Percentiles rank a stretch among this genome's conserved stretches.
These are phyloP conservation scores for Monosporozyma aquatica DNA, from an alignment of 805 yeast species.

Conservation along the genomic window DNA sequence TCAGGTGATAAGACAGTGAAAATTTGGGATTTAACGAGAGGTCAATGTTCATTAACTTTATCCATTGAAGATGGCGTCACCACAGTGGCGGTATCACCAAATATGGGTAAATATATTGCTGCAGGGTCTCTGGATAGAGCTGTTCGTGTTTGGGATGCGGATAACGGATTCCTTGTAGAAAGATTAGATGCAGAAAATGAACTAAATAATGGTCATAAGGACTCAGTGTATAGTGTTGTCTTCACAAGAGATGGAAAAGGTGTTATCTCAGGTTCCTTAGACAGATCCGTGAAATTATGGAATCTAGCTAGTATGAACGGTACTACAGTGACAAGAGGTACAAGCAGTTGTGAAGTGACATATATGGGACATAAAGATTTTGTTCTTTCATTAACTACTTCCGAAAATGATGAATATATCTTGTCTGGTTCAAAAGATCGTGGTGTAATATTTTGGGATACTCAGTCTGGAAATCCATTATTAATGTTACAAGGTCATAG, in stretches of 20 bases:
- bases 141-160: slow-evolving; percentile 94
- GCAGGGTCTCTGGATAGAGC: slow-evolving; percentile 95
- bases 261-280: slow-evolving; percentile 90
- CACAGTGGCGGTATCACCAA: slow-evolving; percentile 90
- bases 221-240: slow-evolving; percentile 89
- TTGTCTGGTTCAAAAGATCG: slow-evolving; percentile 94
- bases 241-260: slow-evolving; percentile 87
- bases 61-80: slow-evolving; percentile 97
- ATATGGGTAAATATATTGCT: slow-evolving; percentile 82
- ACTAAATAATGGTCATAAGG: slow-evolving; percentile 88
- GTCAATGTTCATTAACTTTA: slow-evolving; percentile 80
- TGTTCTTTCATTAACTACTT: slow-evolving; percentile 86
- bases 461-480: slow-evolving; percentile 80
- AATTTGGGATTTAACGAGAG: slow-evolving; percentile 87
- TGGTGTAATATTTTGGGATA: slow-evolving; percentile 96
- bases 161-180: slow-evolving; percentile 85
- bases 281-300: slow-evolving; percentile 94
- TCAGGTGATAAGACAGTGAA: slow-evolving; percentile 95
- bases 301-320: slow-evolving; percentile 36
- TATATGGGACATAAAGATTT: slow-evolving; percentile 95
- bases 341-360: slow-evolving; percentile 66
- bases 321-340: neutral
- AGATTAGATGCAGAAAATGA: slow-evolving; percentile 84
- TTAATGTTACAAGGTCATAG: slow-evolving; percentile 95
- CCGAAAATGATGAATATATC: slow-evolving; percentile 86